Base-by-base conservation (phyloP, 768 basidiomycete species). In the Hygrophorus pudorinus region DNA sequence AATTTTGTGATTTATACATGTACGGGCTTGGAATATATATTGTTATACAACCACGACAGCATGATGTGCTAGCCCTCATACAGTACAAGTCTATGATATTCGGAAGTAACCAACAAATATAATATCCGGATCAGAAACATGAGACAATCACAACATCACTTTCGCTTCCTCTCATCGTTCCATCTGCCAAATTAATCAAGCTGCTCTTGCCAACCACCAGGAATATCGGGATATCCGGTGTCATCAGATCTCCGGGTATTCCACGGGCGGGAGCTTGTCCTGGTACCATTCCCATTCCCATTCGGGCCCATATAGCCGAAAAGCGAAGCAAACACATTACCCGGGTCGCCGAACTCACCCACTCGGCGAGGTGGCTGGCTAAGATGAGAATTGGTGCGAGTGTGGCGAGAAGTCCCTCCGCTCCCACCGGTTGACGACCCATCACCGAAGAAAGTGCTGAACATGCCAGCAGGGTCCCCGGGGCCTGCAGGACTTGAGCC, bases 171-270 rank as follows among this genome's bases (percentile, higher is more conserved):
- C 7, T 24, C 24, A 24, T 24, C 24, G 24, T 24, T 24, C 24
- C 24, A 24, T 24, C 3, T 7, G n/a, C 31, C 31, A 20, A 14
- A 32, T 56, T 49, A 71, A 54, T 71, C 68, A 34, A 67, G 56
- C 37, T 68, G 66, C 12, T 70, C 68, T 30, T 58, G 54, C 71
- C 71, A 73, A 35, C 65, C 54, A 16, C 71, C 71, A 2, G 71
- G 71, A 16, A 70, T 48, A 36, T 52, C 49, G 20, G 41, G 9
- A 27, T 53, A 44, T 10, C 44, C 49, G 32, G 45, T 27, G 42
- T 35, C 31, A 46, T 35, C 34, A 41, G 47, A 35, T 41, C 40
- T 44, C 38, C 44, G 20, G 43, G 34, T 27, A 36, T 16, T 42
- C 33, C 47, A 16, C 44, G 29, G 31, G 36, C 48, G 21, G 47